A percentile compares a stretch with the other conserved stretches of the same genome.
Evolutionary conservation across 1,284 basidiomycete species (phyloP).

Genomic region (Jaminaea rosea): DNA sequence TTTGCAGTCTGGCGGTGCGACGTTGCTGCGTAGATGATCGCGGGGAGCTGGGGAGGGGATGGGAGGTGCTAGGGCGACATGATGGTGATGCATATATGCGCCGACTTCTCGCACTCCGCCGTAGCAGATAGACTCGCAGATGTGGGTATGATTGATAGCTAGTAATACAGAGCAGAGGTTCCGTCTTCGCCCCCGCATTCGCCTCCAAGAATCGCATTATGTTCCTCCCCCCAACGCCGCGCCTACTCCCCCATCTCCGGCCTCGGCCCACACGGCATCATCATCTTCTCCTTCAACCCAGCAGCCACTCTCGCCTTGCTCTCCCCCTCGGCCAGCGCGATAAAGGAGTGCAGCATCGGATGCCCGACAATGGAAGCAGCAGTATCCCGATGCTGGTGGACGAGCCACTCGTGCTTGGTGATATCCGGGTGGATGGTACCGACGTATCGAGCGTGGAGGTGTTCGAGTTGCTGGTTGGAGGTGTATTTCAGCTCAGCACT

Average conservation of each 20-base stretch:
- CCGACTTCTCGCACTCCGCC: no score
- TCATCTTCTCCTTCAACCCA: slow-evolving; percentile 93
- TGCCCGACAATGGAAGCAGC: slow-evolving; percentile 85
- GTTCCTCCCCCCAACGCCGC: no score
- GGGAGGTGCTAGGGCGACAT: no score
- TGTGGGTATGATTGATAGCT: no score
- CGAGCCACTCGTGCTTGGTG: slow-evolving; percentile 69
- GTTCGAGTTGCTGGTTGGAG: slow-evolving; percentile 35
- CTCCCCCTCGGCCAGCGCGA: slow-evolving; percentile 88
- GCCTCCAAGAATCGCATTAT: no score
- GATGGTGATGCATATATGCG: no score
- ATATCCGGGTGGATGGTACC: slow-evolving; percentile 57
- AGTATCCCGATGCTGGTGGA: slow-evolving; percentile 93
- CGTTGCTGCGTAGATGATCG: no score
- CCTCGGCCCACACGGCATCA: slow-evolving; percentile 95
- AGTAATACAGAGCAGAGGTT: no score
- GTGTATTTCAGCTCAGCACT: slow-evolving; percentile 4
- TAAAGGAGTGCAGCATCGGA: slow-evolving; percentile 70
- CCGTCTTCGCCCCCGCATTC: no score
- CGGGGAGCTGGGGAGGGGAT: no score
- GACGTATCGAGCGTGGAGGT: slow-evolving; percentile 82
- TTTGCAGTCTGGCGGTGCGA: no score
- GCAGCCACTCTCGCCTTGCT: slow-evolving; percentile 79
- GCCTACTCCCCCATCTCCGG: slow-evolving; percentile 51
- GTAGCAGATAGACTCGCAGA: no score